phyloP scores from a whole-genome alignment of 257 asterid genomes.

The Solanum tacnaense region DNA sequence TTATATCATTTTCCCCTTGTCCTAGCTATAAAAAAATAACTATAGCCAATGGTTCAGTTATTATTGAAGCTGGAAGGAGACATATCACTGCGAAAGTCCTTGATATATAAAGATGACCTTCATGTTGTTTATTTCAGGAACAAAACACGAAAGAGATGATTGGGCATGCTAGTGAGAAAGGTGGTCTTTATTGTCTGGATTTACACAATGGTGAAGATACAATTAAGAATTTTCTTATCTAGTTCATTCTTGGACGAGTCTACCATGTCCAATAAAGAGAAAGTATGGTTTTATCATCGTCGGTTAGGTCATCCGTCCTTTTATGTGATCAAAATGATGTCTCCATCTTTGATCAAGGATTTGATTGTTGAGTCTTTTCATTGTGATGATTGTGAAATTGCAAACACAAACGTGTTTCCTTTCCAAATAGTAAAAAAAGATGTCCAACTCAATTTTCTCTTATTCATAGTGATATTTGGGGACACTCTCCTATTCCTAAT shows the following conservation, averaged over 20 bases:
- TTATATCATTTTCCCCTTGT: neutral
- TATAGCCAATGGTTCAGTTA: neutral
- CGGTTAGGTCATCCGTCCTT: neutral
- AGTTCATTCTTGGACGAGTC: neutral
- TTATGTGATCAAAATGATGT: neutral
- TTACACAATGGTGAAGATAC: neutral
- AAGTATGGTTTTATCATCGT: neutral
- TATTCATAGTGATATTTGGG: neutral
- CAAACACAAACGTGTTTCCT: neutral
- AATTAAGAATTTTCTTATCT: neutral
- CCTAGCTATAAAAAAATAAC: neutral
- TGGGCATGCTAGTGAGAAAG: neutral
- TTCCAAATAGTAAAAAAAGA: neutral
- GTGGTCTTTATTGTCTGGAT: neutral
- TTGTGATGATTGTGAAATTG: neutral
- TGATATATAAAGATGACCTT: neutral
- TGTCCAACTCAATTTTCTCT: neutral
- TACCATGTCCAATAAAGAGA: neutral
- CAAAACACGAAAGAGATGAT: neutral
- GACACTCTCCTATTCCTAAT: neutral
- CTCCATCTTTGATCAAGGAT: neutral
- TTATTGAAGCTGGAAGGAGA: neutral
- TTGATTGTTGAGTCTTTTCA: neutral
- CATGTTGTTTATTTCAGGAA: neutral
- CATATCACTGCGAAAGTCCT: neutral